Evolutionary conservation across 768 basidiomycete genomes (phyloP), one percentile per base, ranked within the genome.

Genomic region (Pisolithus orientalis): DNA sequence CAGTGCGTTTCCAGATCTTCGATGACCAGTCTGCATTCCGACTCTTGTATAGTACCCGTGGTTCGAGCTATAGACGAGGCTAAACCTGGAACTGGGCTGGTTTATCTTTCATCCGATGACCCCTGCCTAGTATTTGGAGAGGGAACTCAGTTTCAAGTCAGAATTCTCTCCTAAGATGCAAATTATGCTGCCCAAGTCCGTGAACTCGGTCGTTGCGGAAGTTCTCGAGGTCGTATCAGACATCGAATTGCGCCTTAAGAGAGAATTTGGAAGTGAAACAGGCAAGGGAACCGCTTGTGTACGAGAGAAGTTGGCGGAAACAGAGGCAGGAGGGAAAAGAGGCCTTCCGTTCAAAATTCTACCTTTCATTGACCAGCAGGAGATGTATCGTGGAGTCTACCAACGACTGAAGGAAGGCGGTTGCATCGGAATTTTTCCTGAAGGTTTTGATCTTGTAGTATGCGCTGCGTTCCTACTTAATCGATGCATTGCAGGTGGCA

Each of bases 361-460:
- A 52, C 93, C 94, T 1, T 85, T 85, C 64, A 83, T 99, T 55
- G 90, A 99, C 72, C 96, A 98, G 65, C 82, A 88, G 56, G 83
- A 90, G 49, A 97, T 96, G 85, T 99, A 98, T 69, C 82, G 85
- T 17, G 78, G 90, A 54, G 96, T 98, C 4, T 98, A 96, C 68
- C 78, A 91, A 64, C 80, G 82, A 51, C 72, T 98, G 51, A 89
- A 82, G 52, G 81, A 87, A 52, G 91, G 91, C 8, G 92, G 92
- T 13, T 84, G 85, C 57, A 94, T 99, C 56, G 94, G 96, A 44
- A 97, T 99, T 56, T 98, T 98, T 65, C 96, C 96, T 37, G 96
- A 98, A 85, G 95, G 94, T 91, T 58, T 52, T 69, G 53, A 13
- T 6, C 27, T n/a, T 37, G 44, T 7, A 39, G 53, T 10, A 13